phyloP scores from a whole-genome alignment of 1,284 basidiomycete species.

The Sutorius eximius region DNA sequence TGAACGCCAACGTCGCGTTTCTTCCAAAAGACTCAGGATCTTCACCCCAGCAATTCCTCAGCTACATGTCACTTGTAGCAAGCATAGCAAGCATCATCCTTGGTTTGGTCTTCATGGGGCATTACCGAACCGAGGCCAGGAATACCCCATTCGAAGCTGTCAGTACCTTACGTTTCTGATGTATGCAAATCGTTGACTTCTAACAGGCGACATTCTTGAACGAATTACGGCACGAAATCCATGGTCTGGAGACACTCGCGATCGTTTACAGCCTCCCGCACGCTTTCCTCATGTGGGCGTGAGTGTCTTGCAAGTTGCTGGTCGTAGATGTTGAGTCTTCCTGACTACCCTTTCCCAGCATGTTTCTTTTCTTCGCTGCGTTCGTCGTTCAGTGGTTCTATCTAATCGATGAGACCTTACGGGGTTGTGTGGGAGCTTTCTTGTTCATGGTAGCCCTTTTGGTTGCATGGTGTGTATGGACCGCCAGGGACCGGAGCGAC shows the following conservation, averaged over 20 bases:
- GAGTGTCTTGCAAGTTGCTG: conserved; percentile 21
- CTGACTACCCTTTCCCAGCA: conserved; percentile 20
- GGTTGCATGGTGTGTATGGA: conserved; percentile 30
- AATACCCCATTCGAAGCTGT: conserved; percentile 33
- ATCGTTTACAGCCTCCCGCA: conserved; percentile 40
- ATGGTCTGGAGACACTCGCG: conserved; percentile 39
- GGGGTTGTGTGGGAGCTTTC: conserved; percentile 8
- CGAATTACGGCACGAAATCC: conserved; percentile 21
- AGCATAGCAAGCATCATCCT: conserved; percentile 44
- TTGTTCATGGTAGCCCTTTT: conserved; percentile 6
- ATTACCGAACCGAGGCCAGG: conserved; percentile 33
- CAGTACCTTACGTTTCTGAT: conserved; percentile 8
- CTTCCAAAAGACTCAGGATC: conserved; percentile 36
- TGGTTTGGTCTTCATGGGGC: conserved; percentile 41
- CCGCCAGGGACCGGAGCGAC: conserved; percentile 7
- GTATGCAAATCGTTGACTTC: neutral
- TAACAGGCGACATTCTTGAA: conserved; percentile 32
- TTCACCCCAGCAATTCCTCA: conserved; percentile 32
- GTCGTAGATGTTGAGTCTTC: neutral
- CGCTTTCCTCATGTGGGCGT: conserved; percentile 43
- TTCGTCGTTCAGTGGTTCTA: conserved; percentile 30
- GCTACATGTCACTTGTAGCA: conserved; percentile 41
- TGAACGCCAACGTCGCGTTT: conserved; percentile 43
- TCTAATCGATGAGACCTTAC: neutral
- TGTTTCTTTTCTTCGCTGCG: conserved; percentile 33